These are phyloP conservation scores for Datisca glomerata DNA, from an alignment of 306 rosid species.

Conservation along the genomic window DNA sequence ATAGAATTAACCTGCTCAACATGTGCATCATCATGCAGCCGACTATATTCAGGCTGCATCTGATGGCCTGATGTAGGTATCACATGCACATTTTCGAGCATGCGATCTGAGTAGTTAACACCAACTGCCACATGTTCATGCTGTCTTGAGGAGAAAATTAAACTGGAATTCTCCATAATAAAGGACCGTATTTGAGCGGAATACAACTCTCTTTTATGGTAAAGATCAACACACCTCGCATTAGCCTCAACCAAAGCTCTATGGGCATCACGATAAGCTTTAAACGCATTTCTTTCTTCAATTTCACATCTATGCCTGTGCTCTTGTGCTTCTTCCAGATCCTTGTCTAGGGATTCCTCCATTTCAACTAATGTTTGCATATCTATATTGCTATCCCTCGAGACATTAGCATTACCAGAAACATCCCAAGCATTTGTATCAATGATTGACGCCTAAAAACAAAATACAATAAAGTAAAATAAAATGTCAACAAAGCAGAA, in stretches of 20 bases:
- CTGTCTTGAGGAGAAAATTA: conserved; percentile 46
- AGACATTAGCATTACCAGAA: conserved; percentile 34
- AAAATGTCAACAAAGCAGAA: conserved; percentile 13
- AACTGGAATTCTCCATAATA: conserved; percentile 45
- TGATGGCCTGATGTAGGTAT: conserved; percentile 41
- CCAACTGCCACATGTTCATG: conserved; percentile 41
- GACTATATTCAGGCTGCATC: conserved; percentile 38
- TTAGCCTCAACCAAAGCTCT: conserved; percentile 76
- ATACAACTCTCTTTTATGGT: conserved; percentile 61
- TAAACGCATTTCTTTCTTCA: conserved; percentile 83
- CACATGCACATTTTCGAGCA: conserved; percentile 38
- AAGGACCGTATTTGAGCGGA: conserved; percentile 54
- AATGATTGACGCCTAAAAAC: conserved; percentile 31
- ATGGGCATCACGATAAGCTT: conserved; percentile 77
- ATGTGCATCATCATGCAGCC: conserved; percentile 35
- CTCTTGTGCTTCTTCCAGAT: conserved; percentile 87
- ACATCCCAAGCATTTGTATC: conserved; percentile 26
- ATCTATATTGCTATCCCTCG: conserved; percentile 23
- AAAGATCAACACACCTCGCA: conserved; percentile 62
- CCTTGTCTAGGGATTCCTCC: conserved; percentile 82
- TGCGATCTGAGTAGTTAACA: conserved; percentile 29
- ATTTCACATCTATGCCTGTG: conserved; percentile 68
- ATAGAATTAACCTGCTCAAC: conserved; percentile 27
- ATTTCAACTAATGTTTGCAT: conserved; percentile 45
- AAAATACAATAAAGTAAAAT: conserved; percentile 3